A percentile compares a stretch with the other conserved stretches of the same genome.
Evolutionary conservation across 352 stramenopile species (phyloP).

Genomic region (Plasmopara viticola): DNA sequence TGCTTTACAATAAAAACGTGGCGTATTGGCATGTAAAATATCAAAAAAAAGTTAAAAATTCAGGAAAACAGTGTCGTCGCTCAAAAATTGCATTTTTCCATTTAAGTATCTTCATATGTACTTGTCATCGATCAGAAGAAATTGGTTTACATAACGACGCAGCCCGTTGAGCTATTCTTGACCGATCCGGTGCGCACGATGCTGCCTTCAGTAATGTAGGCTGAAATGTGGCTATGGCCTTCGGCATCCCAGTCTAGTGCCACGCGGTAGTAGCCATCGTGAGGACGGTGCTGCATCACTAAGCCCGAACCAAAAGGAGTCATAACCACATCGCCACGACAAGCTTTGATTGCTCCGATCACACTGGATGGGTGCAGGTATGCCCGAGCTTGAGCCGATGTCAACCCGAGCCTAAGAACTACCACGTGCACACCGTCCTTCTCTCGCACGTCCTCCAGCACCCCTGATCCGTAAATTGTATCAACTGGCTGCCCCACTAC

Average conservation of each 20-base stretch:
- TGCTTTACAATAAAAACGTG: no score
- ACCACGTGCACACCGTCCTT: slow-evolving; percentile 70
- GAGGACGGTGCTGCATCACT: slow-evolving; percentile 53
- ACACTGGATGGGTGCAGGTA: slow-evolving; percentile 60
- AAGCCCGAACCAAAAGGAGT: slow-evolving; percentile 74
- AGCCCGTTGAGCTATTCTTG: slow-evolving; percentile 56
- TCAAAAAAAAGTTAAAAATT: no score
- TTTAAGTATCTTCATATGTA: no score
- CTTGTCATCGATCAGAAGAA: no score
- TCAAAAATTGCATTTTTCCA: no score
- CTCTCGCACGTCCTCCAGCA: slow-evolving; percentile 51
- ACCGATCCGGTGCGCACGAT: slow-evolving; percentile 48
- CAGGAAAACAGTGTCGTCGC: background rate
- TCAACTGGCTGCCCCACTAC: slow-evolving; percentile 54
- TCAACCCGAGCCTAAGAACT: slow-evolving; percentile 45
- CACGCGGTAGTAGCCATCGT: slow-evolving; percentile 64
- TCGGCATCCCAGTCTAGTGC: slow-evolving; percentile 60
- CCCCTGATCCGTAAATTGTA: slow-evolving; percentile 60
- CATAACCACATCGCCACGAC: slow-evolving; percentile 66
- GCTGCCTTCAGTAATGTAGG: slow-evolving; percentile 50
- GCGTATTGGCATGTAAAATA: no score
- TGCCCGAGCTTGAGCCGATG: slow-evolving; percentile 41
- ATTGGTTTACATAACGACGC: slow-evolving; percentile 59
- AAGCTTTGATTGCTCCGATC: slow-evolving; percentile 49
- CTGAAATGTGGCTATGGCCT: slow-evolving; percentile 46